Conservation (phyloP, 1,284 basidiomycete genomes). For the Cystobasidiaceae sp. region DNA sequence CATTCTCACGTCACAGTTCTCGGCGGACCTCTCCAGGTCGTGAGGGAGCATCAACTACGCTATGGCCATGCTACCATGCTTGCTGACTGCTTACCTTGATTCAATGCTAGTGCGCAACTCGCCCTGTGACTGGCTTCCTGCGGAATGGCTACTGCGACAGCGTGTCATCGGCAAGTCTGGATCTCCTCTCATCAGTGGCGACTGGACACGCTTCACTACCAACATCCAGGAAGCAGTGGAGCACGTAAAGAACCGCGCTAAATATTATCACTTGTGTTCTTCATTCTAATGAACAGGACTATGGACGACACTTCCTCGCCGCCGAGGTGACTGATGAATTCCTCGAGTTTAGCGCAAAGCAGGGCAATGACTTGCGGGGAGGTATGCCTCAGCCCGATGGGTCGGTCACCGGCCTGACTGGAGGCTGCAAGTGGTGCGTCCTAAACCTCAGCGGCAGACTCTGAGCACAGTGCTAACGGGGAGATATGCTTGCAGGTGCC, state of each 20-base stretch:
- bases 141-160: slow-evolving; percentile 30
- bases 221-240: too few relatives aligned
- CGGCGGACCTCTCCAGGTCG: slow-evolving; percentile 23
- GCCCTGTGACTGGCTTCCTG: slow-evolving; percentile 20
- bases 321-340: slow-evolving; percentile 27
- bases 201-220: too few relatives aligned
- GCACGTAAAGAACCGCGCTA: too few relatives aligned
- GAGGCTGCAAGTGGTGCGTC: slow-evolving; percentile 29
- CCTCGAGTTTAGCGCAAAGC: slow-evolving; percentile 26
- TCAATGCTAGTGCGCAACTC: slow-evolving; percentile 9
- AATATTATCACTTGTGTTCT: too few relatives aligned
- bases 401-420: background rate
- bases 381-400: slow-evolving; percentile 17
- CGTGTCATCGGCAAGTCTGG: background rate
- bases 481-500: background rate
- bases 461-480: background rate
- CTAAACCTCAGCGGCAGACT: background rate
- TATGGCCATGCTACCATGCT: background rate
- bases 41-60: background rate
- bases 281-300: background rate
- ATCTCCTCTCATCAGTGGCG: background rate
- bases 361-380: slow-evolving; percentile 24
- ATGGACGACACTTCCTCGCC: slow-evolving; percentile 2
- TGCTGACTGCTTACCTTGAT: background rate
- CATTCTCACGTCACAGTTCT: slow-evolving; percentile 7